Evolutionary conservation across 495 filamentous ascomycete species (phyloP).

Genomic region (Talaromyces thailandensis): DNA sequence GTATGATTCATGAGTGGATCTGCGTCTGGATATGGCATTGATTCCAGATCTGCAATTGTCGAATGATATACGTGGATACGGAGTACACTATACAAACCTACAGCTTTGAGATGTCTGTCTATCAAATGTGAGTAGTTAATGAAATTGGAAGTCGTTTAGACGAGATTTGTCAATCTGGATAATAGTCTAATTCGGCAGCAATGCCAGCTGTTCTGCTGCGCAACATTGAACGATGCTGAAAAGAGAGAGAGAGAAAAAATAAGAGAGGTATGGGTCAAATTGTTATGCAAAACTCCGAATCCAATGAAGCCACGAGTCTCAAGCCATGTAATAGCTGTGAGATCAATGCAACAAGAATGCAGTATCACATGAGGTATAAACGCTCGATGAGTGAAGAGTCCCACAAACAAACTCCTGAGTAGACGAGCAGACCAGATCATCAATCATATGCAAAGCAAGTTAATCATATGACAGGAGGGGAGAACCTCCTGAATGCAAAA

Average conservation of each 20-base stretch:
- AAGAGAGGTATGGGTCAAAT: not conserved
- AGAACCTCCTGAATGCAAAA: not conserved
- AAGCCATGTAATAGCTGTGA: not conserved
- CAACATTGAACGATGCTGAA: not conserved
- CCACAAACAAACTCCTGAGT: constrained; percentile 1
- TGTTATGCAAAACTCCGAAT: not conserved
- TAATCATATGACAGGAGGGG: constrained; percentile 3
- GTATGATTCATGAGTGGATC: not conserved
- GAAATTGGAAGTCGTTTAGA: not conserved
- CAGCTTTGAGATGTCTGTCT: not conserved
- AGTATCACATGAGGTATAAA: constrained; percentile 3
- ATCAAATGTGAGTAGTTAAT: not conserved
- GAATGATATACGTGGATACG: not conserved
- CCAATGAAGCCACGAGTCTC: not conserved
- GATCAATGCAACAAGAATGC: constrained; percentile 1
- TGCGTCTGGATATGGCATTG: not conserved
- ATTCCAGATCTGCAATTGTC: not conserved
- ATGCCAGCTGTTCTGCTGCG: not conserved
- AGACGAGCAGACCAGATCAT: constrained; percentile 6
- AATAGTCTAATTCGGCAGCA: not conserved
- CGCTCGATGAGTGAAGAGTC: constrained; percentile 4
- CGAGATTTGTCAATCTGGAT: not conserved
- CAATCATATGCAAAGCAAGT: constrained; percentile 2
- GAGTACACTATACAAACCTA: not conserved
- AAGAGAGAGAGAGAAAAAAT: not conserved